Percentiles rank a stretch among this genome's conserved stretches.
Evolutionary conservation across 2,329 filamentous ascomycete genomes (phyloP).

Genomic region (Microascus cirrosus): DNA sequence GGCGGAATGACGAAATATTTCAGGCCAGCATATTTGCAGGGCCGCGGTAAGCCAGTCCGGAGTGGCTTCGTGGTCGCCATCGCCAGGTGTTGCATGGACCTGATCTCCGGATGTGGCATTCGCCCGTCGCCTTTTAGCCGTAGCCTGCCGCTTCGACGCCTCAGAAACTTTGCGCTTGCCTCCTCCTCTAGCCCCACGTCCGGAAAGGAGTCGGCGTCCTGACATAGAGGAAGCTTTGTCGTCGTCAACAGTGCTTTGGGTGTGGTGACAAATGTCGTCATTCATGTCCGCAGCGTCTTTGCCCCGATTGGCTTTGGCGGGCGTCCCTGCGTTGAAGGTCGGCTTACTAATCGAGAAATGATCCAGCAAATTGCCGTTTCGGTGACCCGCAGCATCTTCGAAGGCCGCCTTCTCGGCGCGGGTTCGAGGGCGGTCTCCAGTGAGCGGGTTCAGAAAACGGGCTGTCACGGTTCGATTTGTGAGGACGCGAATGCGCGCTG

Average conservation of each 20-base stretch:
- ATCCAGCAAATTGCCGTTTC: background rate
- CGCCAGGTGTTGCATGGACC: background rate
- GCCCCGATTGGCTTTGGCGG: background rate
- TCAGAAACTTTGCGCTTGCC: background rate
- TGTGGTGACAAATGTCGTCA: background rate
- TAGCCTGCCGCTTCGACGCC: background rate
- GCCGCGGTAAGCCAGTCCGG: conserved; percentile 34
- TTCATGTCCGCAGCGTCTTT: background rate
- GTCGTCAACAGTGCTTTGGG: background rate
- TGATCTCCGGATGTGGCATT: background rate
- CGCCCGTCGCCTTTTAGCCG: background rate
- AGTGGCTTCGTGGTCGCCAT: conserved; percentile 16
- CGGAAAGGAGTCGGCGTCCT: background rate
- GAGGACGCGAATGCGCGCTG: conserved; percentile 3
- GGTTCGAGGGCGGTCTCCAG: conserved; percentile 2
- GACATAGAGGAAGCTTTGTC: background rate
- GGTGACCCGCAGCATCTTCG: background rate
- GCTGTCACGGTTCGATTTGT: background rate
- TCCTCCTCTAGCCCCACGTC: background rate
- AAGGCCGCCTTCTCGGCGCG: conserved; percentile 3
- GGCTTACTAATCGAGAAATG: conserved; percentile 2
- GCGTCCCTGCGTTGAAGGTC: background rate
- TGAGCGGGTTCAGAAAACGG: background rate
- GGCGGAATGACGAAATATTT: conserved; percentile 60
- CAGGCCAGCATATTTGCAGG: conserved; percentile 38